These are phyloP conservation scores for Camptophora hylomeconis DNA, from an alignment of 2,329 filamentous ascomycete species.

Conservation along the genomic window DNA sequence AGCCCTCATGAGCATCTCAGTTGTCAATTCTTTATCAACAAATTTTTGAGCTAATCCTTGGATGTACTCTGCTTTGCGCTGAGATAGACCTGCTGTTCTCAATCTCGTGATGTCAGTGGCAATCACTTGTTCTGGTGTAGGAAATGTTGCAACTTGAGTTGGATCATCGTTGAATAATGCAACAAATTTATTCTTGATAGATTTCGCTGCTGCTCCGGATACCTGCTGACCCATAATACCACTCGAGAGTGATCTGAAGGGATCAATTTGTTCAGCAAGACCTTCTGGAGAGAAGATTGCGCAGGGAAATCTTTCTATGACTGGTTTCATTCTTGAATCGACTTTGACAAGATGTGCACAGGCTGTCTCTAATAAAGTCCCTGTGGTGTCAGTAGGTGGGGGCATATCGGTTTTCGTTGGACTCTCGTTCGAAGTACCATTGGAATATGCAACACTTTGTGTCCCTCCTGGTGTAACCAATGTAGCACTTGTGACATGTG, in stretches of 20 bases:
- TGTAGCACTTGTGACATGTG: conserved; percentile 34
- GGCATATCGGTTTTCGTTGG: conserved; percentile 26
- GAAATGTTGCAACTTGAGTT: conserved; percentile 41
- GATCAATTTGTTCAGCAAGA: conserved; percentile 73
- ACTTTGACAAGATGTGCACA: conserved; percentile 59
- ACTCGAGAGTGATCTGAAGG: conserved; percentile 69
- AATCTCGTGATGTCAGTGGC: conserved; percentile 51
- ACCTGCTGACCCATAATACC: conserved; percentile 96
- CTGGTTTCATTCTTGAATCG: conserved; percentile 56
- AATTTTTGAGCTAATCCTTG: conserved; percentile 77
- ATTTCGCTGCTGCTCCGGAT: conserved; percentile 76
- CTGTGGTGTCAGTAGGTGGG: conserved; percentile 46
- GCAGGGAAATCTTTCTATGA: conserved; percentile 67
- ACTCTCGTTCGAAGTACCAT: conserved; percentile 23
- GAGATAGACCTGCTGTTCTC: conserved; percentile 75
- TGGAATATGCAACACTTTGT: conserved; percentile 36
- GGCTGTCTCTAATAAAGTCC: conserved; percentile 61
- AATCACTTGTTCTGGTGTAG: conserved; percentile 61
- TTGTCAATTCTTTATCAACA: conserved; percentile 56
- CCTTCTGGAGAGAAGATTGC: conserved; percentile 68
- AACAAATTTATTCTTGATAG: conserved; percentile 78
- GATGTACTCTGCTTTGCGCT: conserved; percentile 93
- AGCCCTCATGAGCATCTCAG: conserved; percentile 61
- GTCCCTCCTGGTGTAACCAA: conserved; percentile 35
- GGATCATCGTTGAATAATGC: conserved; percentile 47